A percentile compares a stretch with the other conserved stretches of the same genome.
Conservation (phyloP, 148 eudicot genomes). For the Vaccinium myrtillus region DNA sequence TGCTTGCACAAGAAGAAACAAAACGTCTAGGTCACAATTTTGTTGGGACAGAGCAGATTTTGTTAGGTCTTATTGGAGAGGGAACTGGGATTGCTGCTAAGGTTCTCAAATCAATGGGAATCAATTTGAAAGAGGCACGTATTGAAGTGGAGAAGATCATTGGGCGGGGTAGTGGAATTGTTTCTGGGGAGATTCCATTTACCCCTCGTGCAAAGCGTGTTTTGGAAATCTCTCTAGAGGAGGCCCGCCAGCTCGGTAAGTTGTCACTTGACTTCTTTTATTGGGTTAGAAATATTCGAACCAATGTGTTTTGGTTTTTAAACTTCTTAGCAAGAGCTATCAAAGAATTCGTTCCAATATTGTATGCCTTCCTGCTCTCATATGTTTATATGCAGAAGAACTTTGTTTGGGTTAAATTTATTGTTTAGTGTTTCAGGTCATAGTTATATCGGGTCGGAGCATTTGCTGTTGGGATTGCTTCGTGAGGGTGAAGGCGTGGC, state of each 20-base stretch:
- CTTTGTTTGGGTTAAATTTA: neutral
- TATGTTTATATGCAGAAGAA: neutral
- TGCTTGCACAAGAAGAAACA: conserved; percentile 99
- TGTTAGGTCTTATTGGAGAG: conserved; percentile 94
- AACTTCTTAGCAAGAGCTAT: neutral
- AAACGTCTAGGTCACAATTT: conserved; percentile 86
- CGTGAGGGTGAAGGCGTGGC: conserved; percentile 98
- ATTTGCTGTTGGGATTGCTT: conserved; percentile 90
- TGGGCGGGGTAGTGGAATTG: conserved; percentile 95
- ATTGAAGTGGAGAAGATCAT: conserved; percentile 95
- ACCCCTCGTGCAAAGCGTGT: conserved; percentile 97
- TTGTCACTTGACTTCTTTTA: neutral
- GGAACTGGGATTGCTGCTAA: conserved; percentile 99
- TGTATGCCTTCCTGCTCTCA: neutral
- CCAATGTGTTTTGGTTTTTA: neutral
- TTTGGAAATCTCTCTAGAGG: conserved; percentile 85
- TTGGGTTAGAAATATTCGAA: neutral
- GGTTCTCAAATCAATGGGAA: conserved; percentile 96
- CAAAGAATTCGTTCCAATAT: neutral
- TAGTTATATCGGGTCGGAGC: conserved; percentile 86
- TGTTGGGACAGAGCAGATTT: conserved; percentile 95
- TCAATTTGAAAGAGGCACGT: conserved; percentile 90
- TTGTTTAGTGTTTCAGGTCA: conserved; percentile 37
- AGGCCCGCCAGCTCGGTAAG: conserved; percentile 89
- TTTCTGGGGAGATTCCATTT: conserved; percentile 88